phyloP scores from a whole-genome alignment of 768 basidiomycete genomes.

The Cytidiella melzeri region DNA sequence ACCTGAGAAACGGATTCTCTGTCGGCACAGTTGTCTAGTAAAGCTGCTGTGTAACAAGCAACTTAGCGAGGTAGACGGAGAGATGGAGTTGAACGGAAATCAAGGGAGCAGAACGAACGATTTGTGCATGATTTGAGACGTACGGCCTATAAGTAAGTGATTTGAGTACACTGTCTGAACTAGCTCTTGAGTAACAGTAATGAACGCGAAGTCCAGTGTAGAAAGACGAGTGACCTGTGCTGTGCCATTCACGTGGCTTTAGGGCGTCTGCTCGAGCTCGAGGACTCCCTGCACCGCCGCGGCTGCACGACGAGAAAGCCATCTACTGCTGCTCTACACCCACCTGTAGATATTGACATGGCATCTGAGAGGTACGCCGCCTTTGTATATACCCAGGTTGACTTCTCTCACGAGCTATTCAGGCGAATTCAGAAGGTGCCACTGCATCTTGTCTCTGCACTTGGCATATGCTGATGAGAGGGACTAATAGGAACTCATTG shows the following conservation, averaged over 20 bases:
- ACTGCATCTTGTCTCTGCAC: conserved; percentile 1
- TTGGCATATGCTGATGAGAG: conserved; percentile 8
- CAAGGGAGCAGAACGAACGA: not conserved
- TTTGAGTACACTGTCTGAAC: conserved; percentile 1
- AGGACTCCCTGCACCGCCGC: not conserved
- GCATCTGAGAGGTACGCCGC: conserved; percentile 33
- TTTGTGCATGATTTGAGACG: conserved; percentile 2
- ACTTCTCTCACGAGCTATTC: conserved; percentile 4
- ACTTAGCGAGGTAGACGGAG: no score
- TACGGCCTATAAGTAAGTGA: conserved; percentile 4
- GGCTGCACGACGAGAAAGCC: not conserved
- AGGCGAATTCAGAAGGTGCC: conserved; percentile 74
- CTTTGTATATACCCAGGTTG: not conserved
- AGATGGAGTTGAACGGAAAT: not conserved
- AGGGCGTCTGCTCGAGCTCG: not conserved
- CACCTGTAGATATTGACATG: conserved; percentile 22
- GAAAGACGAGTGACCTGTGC: no score
- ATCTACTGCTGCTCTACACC: no score
- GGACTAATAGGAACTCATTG: conserved; percentile 53
- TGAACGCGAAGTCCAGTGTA: no score
- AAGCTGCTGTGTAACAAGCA: not conserved
- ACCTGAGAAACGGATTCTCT: not conserved
- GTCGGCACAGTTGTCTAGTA: not conserved
- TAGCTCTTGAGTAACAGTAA: no score
- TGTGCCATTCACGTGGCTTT: no score